Base-by-base conservation (phyloP, 2,329 filamentous ascomycete species). In the Sordariomycetes sp. region DNA sequence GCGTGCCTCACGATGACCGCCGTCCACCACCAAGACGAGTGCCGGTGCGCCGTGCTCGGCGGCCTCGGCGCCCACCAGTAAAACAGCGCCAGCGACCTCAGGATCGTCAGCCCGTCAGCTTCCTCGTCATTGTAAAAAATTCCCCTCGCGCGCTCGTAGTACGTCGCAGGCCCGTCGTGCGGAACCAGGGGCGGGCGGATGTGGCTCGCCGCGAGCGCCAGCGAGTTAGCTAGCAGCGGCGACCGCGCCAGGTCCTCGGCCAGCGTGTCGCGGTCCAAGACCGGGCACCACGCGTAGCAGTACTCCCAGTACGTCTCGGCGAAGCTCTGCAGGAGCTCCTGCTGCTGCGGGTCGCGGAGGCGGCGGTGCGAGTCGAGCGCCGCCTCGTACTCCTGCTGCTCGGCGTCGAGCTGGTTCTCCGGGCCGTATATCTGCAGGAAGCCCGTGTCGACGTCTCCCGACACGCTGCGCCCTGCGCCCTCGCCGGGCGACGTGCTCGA, bases 21-120 rank as follows among this genome's bases (percentile, higher is more conserved):
- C 0, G 72, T 76, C 74, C 74, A 76, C 74, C 74, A 76, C 73
- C 73, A 76, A 24, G 71, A 71, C 1, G 72, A 69, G 61, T 76
- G 69, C 1, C 70, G 66, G 54, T 72, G 70, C 2, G 72, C 70
- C 1, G 67, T 68, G 1, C 70, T 68, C 0, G 74, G 72, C 37
- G 69, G 64, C 0, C 69, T 65, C 7, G 74, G 71, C 3, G 72
- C 71, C 73, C 72, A 76, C 74, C 74, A 76, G 64, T 76, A 76
- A 43, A 76, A 74, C 1, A 76, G 59, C 1, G 70, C 64, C 0
- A 76, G 63, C 0, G 72, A 69, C 57, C 71, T 71, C 0, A 76
- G 57, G 0, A 66, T 68, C 0, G 65, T 68, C 24, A 75, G 61
- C 0, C 68, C 66, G 58, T 75, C 69, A 0, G 67, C 61, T 53